Evolutionary conservation across 139 green algal species (phyloP).

Genomic region (Coelastrella sp.): DNA sequence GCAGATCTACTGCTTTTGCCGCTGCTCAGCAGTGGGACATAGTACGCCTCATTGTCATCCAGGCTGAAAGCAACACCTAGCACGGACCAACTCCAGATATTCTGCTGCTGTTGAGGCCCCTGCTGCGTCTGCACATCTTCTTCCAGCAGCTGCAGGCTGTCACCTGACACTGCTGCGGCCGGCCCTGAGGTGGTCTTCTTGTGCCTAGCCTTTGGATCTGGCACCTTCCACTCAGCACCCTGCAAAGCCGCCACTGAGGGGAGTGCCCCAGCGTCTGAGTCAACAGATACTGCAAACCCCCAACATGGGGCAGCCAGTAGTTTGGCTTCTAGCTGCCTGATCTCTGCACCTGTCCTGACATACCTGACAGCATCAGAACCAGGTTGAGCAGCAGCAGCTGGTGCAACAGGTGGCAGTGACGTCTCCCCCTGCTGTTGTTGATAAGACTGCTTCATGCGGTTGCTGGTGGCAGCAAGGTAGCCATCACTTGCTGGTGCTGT

Average conservation of each 20-base stretch:
- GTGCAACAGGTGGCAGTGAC: background rate
- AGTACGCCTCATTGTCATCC: slow-evolving; percentile 53
- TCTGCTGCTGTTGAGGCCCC: background rate
- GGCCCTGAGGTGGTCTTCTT: background rate
- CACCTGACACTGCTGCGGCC: background rate
- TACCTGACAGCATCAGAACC: background rate
- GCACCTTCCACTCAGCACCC: background rate
- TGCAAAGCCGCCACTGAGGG: no score
- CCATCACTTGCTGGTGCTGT: background rate
- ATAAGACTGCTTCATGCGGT: background rate
- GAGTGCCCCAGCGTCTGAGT: slow-evolving; percentile 10
- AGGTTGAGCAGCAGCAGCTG: background rate
- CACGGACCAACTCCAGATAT: slow-evolving; percentile 39
- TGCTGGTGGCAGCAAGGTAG: background rate
- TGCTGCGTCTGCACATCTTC: background rate
- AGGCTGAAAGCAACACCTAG: slow-evolving; percentile 62
- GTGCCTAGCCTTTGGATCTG: background rate
- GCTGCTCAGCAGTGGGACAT: slow-evolving; percentile 53
- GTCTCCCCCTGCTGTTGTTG: background rate
- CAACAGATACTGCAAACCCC: slow-evolving; percentile 33
- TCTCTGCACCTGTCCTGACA: background rate
- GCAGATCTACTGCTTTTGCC: background rate
- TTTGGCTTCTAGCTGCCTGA: slow-evolving; percentile 7
- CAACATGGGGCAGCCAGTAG: slow-evolving; percentile 10
- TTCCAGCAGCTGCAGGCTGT: no score